Base-by-base conservation (phyloP, 2,329 filamentous ascomycete species). In the Aaosphaeria arxii region DNA sequence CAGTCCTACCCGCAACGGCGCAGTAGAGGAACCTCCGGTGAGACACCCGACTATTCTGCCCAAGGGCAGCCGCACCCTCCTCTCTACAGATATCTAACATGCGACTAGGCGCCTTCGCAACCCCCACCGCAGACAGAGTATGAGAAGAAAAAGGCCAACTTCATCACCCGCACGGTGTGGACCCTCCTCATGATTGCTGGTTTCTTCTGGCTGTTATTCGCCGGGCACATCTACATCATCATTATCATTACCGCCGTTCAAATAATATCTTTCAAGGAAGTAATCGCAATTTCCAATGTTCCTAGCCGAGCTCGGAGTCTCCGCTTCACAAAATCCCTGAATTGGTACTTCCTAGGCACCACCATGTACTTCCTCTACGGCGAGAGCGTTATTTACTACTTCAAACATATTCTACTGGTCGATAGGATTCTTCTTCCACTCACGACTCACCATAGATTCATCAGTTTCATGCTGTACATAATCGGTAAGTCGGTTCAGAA, bases 361-460 rank as follows among this genome's bases (percentile, higher is more conserved):
- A 96, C 92, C 59, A 97, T 99, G 92, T 99, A 99, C 78, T 99
- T 96, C 62, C 79, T 99, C 44, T 99, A 99, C 69, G 94, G 94
- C 66, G 94, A 99, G 75, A 96, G 90, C 63, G 92, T 99, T 66
- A 96, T 99, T 65, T 99, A 99, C 77, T 99, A 99, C 75, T 99
- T 99, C 76, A 99, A 99, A 80, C 94, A 99, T 70, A 92, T 99
- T 58, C 85, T 99, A 40, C 77, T 99, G 50, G 91, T 99, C 41
- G 94, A 99, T 74, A 89, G 88, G 71, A 88, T 97, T 41, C 78
- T 99, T 52, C 78, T 96, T 49, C 94, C 94, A 6, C 85, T 99
- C 68, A 91, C 94, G 46, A 97, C 92, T 11, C 94, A 99, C 75
- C 94, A 99, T 71, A 84, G 94, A 59, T 99, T 99, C 78, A 96